These are phyloP conservation scores for Scleroderma bovista DNA, from an alignment of 768 basidiomycete genomes.

Conservation along the genomic window DNA sequence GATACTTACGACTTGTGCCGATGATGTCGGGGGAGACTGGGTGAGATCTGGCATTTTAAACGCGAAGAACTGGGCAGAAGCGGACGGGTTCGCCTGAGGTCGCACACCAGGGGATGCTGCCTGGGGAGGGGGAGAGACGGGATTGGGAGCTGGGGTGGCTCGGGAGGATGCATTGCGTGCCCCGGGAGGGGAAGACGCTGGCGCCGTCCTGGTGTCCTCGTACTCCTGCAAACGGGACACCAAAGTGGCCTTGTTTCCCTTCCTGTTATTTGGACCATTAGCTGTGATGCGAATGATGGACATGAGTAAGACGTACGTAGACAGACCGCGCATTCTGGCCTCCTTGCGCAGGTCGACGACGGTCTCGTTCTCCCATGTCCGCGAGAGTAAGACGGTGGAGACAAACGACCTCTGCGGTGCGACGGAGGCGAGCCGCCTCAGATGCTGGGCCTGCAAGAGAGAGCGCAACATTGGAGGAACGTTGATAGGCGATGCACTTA, in stretches of 20 bases:
- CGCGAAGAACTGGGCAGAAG: constrained; percentile 35
- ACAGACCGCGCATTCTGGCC: constrained; percentile 50
- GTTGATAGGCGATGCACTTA: no score
- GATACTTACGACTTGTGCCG: constrained; percentile 54
- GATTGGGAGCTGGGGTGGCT: constrained; percentile 10
- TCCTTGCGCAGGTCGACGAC: constrained; percentile 47
- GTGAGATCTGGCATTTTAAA: constrained; percentile 55
- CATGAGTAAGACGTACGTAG: constrained; percentile 37
- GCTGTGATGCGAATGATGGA: no score
- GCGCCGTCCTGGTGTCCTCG: constrained; percentile 30
- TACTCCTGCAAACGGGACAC: constrained; percentile 50
- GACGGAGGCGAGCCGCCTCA: constrained; percentile 2
- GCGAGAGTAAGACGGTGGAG: constrained; percentile 51
- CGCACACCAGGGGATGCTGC: constrained; percentile 41
- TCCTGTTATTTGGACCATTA: constrained; percentile 34
- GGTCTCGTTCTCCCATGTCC: constrained; percentile 50
- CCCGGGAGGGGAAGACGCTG: constrained; percentile 13
- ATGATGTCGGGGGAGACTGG: constrained; percentile 34
- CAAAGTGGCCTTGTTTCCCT: constrained; percentile 54
- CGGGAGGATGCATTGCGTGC: constrained; percentile 20
- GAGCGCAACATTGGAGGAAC: constrained; percentile 23
- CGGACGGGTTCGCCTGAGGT: constrained; percentile 12
- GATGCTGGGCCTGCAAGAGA: constrained; percentile 13
- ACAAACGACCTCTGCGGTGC: constrained; percentile 34
- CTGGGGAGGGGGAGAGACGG: constrained; percentile 20